These are phyloP conservation scores for Acer campestre DNA, from an alignment of 345 rosid species.

Conservation along the genomic window DNA sequence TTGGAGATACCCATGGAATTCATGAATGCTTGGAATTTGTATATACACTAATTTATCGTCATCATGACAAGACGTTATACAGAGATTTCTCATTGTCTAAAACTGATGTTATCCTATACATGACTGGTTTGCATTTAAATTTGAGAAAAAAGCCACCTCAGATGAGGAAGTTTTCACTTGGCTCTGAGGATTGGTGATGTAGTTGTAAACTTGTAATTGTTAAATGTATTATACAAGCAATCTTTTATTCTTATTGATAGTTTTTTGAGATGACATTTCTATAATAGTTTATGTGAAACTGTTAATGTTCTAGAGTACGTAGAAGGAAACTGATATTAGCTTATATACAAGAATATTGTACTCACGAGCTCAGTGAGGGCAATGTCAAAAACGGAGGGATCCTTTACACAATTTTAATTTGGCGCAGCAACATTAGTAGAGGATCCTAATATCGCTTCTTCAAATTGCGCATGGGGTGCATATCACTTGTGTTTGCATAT, in stretches of 20 bases:
- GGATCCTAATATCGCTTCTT: neutral
- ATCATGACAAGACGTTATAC: neutral
- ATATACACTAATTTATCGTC: neutral
- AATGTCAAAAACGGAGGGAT: neutral
- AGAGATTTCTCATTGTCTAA: neutral
- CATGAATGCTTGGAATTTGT: neutral
- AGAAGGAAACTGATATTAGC: too few relatives aligned
- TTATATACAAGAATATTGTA: too few relatives aligned
- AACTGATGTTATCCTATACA: neutral
- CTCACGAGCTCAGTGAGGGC: neutral
- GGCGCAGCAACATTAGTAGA: too few relatives aligned
- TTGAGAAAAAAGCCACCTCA: neutral
- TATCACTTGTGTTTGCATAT: neutral
- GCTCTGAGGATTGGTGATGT: neutral
- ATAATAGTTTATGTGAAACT: neutral
- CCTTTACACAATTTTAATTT: neutral
- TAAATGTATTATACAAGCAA: neutral
- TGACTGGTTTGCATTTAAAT: neutral
- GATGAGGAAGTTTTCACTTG: neutral
- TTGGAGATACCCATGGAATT: neutral
- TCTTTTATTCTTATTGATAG: neutral
- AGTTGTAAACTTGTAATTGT: neutral
- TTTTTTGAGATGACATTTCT: neutral
- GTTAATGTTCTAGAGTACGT: neutral
- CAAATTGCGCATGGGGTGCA: neutral